phyloP scores from a whole-genome alignment of 1,139 yeast genomes.

The Hanseniaspora uvarum region DNA sequence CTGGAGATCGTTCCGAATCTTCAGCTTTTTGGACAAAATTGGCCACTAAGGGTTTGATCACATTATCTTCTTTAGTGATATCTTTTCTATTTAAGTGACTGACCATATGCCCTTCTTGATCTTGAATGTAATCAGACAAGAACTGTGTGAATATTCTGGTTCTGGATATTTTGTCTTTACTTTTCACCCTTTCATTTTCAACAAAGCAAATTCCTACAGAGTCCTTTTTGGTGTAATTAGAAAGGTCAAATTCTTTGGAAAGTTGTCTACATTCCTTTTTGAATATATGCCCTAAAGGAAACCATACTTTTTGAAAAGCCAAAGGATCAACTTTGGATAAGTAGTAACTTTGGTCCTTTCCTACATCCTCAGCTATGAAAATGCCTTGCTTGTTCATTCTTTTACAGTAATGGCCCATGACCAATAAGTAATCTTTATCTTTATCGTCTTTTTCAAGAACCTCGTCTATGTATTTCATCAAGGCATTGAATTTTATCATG shows the following conservation, averaged over 20 bases:
- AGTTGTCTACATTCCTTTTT: conserved; percentile 65
- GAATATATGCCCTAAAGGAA: conserved; percentile 70
- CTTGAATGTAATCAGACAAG: conserved; percentile 56
- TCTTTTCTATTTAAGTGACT: conserved; percentile 38
- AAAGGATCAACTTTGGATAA: conserved; percentile 52
- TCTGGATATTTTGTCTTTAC: conserved; percentile 30
- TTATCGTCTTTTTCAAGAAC: conserved; percentile 28
- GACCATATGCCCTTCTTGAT: background rate
- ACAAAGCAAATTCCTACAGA: conserved; percentile 95
- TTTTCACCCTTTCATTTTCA: conserved; percentile 33
- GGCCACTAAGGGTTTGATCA: background rate
- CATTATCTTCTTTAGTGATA: background rate
- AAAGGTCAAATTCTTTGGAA: conserved; percentile 45
- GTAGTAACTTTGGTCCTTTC: conserved; percentile 87
- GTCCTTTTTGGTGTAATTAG: conserved; percentile 71
- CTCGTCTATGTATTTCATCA: conserved; percentile 45
- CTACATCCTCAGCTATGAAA: conserved; percentile 47
- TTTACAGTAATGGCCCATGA: conserved; percentile 87
- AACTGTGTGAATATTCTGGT: conserved; percentile 63
- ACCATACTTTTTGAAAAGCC: conserved; percentile 43
- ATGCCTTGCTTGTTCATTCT: conserved; percentile 36
- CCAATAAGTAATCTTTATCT: conserved; percentile 61
- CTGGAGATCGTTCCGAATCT: conserved; percentile 23
- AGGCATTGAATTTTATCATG: conserved; percentile 73
- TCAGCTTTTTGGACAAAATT: conserved; percentile 66